Conservation (phyloP, 306 rosid species). For the Comarum palustre region DNA sequence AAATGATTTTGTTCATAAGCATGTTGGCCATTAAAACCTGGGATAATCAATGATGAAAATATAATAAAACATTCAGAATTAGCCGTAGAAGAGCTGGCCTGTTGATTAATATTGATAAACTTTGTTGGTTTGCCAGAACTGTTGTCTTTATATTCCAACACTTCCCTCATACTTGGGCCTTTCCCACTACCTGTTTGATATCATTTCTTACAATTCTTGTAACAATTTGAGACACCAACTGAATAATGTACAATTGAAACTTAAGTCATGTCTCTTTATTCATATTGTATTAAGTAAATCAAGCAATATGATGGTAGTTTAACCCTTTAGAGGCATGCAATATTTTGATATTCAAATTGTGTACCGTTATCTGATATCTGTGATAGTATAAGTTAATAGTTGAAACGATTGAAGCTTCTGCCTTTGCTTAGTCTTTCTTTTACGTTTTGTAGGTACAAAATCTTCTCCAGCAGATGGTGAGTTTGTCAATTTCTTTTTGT, state of each 20-base stretch:
- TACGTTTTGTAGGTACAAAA: slow-evolving; percentile 43
- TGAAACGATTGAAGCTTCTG: not conserved
- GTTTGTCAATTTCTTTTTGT: slow-evolving; percentile 19
- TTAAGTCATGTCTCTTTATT: not conserved
- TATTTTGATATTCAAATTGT: not conserved
- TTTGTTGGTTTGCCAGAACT: not conserved
- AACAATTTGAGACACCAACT: not conserved
- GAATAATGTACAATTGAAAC: not conserved
- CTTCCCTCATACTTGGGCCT: not conserved
- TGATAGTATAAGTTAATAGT: not conserved
- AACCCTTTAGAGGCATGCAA: not conserved
- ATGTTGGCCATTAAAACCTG: not conserved
- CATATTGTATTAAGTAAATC: not conserved
- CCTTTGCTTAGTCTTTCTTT: slow-evolving; percentile 16
- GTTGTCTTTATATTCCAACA: not conserved
- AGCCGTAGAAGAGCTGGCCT: not conserved
- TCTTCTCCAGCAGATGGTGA: slow-evolving; percentile 58
- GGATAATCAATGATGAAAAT: not conserved
- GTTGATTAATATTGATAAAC: not conserved
- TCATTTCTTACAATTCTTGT: not conserved
- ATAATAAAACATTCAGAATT: not conserved
- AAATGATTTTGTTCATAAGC: not conserved
- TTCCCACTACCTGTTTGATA: not conserved
- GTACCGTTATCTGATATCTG: not conserved
- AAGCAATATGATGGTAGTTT: not conserved